Base-by-base conservation (phyloP, 441 rosid species). In the Pelargonium myrrhifolium region DNA sequence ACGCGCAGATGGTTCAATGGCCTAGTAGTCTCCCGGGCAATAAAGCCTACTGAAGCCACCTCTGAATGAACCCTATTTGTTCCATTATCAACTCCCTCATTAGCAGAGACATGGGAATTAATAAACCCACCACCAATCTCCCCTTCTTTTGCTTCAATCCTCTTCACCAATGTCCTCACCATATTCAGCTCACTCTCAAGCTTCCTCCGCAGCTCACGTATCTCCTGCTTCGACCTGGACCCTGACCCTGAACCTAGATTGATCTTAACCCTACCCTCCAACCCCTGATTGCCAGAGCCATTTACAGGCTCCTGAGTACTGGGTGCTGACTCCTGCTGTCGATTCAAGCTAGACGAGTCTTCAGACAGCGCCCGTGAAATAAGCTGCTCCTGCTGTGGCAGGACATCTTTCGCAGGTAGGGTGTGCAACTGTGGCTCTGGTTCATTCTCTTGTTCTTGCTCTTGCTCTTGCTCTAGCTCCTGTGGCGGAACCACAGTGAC, bases 151-250 rank as follows among this genome's bases (percentile, higher is more conserved):
- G 80, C 89, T 79, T 94, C 97, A 74, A 94, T 85, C 80, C 70
- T 94, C 82, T 80, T 84, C 76, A 92, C 92, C 84, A 90, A 77
- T 72, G 70, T 83, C 83, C 94, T 94, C 51, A 94, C 87, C 66
- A 77, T 60, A 74, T 74, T 81, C 66, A 94, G 98, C 81, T 88
- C 90, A 58, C 79, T 81, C 78, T 84, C 89, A 77, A 89, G 84
- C 86, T 83, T 94, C 84, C 76, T 88, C 77, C 89, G 82, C 59
- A 89, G 74, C 71, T 82, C 89, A 6, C 76, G 84, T 71, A 78
- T 79, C 80, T 88, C 86, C 65, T 81, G 83, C 83, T 81, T 90
- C 0, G 94, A 75, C 66, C 64, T 71, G 0, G 89, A 81, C 0
- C 58, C 18, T 6, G 58, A 51, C 58, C 18, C 18, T 14, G 58